Base-by-base conservation (phyloP, 371 early-diverging fungal genomes). In the Syncephalastrum sp. region DNA sequence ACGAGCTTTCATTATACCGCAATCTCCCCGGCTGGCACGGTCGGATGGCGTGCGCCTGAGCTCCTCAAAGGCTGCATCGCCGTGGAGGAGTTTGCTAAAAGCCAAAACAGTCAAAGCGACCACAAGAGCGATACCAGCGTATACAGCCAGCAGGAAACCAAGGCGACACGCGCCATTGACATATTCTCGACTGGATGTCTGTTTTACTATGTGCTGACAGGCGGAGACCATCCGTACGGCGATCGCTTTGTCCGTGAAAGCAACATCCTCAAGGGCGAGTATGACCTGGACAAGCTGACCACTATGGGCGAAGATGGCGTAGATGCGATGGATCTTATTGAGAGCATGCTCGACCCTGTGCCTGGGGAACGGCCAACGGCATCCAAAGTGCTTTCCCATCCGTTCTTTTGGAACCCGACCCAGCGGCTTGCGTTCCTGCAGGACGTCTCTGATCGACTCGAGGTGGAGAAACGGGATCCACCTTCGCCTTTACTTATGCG, bases 31-130 rank as follows among this genome's bases (percentile, higher is more conserved):
- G 90, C 84, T 27, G 94, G 94, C 23, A 98, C 98, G 3, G 79
- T 91, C 51, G 99, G 99, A 1, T 98, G 99, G 99, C 81, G 99
- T n/a, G 97, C 98, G 3, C 96, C 97, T 3, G 99, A 98, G 69
- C 83, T 84, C 23, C 61, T 87, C 29, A 73, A 77, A n/a, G 69
- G 72, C 14, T 33, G 38, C 38, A 33, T 33, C 10, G 38, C 38
- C 5, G 3, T 33, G 2, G 38, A 33, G 8, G 38, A 33, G 38
- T 33, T 33, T 33, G 38, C 38, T 10, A 33, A 33, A 12, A 33
- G 38, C 38, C 38, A 33, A 33, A 33, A 12, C 38, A 33, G 38
- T 10, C 38, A 33, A 33, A 33, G 38, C 38, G 38, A 33, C 12
- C 38, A 33, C 38, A 33, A 33, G 38, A 33, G 38, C 38, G 38